Percentiles rank a stretch among this genome's conserved stretches.
Conservation (phyloP, 345 rosid genomes). For the Nasturtium officinale region DNA sequence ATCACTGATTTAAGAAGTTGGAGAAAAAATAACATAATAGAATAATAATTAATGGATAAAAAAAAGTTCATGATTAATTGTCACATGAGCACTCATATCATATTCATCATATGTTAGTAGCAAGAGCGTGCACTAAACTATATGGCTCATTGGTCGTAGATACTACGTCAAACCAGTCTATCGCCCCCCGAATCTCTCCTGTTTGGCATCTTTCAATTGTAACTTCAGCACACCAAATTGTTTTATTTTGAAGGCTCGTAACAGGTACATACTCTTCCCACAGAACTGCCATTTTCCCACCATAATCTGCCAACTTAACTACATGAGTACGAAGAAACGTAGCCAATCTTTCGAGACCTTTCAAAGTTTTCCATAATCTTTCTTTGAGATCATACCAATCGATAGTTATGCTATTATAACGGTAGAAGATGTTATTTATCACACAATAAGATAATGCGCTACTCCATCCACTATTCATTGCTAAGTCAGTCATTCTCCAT, state of each 20-base stretch:
- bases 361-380: constrained; percentile 57
- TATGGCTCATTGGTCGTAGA: not conserved
- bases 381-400: constrained; percentile 53
- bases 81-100: not conserved
- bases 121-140: not conserved
- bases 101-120: not conserved
- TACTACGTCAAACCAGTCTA: too few species aligned
- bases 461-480: constrained; percentile 59
- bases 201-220: too few species aligned
- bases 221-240: too few species aligned
- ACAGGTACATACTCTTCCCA: constrained; percentile 51
- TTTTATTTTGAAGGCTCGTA: not conserved
- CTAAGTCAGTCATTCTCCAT: constrained; percentile 62
- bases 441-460: constrained; percentile 46
- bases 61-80: too few species aligned
- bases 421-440: constrained; percentile 56
- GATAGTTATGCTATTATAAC: constrained; percentile 63
- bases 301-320: constrained; percentile 21
- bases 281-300: constrained; percentile 67
- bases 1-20: too few species aligned
- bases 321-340: too few species aligned
- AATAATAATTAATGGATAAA: too few species aligned
- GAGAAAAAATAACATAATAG: too few species aligned
- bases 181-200: too few species aligned
- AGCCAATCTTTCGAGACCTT: constrained; percentile 45